Conservation (phyloP, 495 filamentous ascomycete genomes). For the Talaromyces thailandensis region DNA sequence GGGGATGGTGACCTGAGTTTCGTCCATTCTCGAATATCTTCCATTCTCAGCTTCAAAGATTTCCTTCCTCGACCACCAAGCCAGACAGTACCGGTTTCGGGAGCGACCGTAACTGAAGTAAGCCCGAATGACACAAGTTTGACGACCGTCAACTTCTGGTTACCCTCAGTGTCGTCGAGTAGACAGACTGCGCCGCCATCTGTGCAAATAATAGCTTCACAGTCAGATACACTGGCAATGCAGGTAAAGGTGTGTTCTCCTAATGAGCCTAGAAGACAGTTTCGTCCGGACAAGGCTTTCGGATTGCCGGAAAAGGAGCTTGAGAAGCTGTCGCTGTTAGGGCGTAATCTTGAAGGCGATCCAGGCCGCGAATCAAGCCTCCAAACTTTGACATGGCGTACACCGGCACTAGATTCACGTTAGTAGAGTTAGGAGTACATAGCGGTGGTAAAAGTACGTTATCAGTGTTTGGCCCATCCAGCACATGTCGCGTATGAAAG, state of each 20-base stretch:
- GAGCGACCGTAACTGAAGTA: constrained; percentile 47
- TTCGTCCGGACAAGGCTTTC: constrained; percentile 50
- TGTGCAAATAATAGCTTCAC: constrained; percentile 38
- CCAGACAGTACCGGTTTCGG: constrained; percentile 39
- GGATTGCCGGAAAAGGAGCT: constrained; percentile 37
- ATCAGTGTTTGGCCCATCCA: constrained; percentile 73
- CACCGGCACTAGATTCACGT: constrained; percentile 51
- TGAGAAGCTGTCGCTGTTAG: constrained; percentile 27
- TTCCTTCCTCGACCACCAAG: constrained; percentile 43
- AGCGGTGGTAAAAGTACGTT: constrained; percentile 37
- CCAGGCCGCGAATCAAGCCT: constrained; percentile 48
- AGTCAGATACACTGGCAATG: constrained; percentile 62
- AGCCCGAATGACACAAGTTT: constrained; percentile 29
- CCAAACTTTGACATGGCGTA: constrained; percentile 93
- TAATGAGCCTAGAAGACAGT: constrained; percentile 47
- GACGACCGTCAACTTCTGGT: constrained; percentile 48
- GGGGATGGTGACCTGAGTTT: constrained; percentile 19
- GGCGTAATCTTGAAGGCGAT: constrained; percentile 40
- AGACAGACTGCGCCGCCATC: constrained; percentile 40
- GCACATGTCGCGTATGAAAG: constrained; percentile 68
- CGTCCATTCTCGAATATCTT: constrained; percentile 21
- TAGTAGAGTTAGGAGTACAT: background rate
- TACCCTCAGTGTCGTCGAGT: constrained; percentile 66
- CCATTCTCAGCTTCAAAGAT: constrained; percentile 30
- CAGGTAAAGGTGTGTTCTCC: constrained; percentile 77